Base-by-base conservation (phyloP, 2,329 filamentous ascomycete species). In the Claviceps cyperi region DNA sequence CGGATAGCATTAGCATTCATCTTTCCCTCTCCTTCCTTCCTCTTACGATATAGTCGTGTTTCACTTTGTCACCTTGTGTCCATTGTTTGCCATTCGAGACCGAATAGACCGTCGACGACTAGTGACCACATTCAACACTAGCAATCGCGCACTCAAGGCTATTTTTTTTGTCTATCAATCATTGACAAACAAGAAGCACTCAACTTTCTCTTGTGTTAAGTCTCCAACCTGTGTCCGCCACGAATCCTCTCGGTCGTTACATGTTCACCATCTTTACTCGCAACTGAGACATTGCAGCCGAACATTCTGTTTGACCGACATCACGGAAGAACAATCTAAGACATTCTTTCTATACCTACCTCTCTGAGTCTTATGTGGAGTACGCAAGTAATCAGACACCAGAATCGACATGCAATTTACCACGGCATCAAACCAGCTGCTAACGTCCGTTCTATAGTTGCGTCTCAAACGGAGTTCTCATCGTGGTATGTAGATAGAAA, bases 281-380 rank as follows among this genome's bases (percentile, higher is more conserved):
- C 7, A 39, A 36, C 41, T 48, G 50, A 46, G 46, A 48, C 50
- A 38, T n/a, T n/a, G 15, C 46, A 35, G n/a, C 15, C 43, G 19
- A 7, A 43, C 17, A n/a, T 47, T 46, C 19, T 22, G 22, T 41
- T 45, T 48, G 41, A n/a, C 36, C 28, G 41, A 21, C 4, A 37
- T 36, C 28, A 17, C 19, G 32, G 22, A 15, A 38, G 19, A 37
- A 37, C 7, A 7, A 28, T 21, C 46, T 48, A 36, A 51, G 50
- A 45, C 50, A 24, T 21, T 39, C 22, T 22, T 46, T 19, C 35
- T 32, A 32, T 28, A 8, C 36, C 11, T 28, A 21, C 13, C n/a
- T n/a, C n/a, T 5, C 24, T 43, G 19, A n/a, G 37, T 35, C 28
- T 14, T 28, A 15, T 13, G 46, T 41, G 14, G 8, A 32, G 28